Percentiles rank a stretch among this genome's conserved stretches.
These are phyloP conservation scores for Paraphoma sp. DNA, from an alignment of 2,329 filamentous ascomycete genomes.

Conservation along the genomic window DNA sequence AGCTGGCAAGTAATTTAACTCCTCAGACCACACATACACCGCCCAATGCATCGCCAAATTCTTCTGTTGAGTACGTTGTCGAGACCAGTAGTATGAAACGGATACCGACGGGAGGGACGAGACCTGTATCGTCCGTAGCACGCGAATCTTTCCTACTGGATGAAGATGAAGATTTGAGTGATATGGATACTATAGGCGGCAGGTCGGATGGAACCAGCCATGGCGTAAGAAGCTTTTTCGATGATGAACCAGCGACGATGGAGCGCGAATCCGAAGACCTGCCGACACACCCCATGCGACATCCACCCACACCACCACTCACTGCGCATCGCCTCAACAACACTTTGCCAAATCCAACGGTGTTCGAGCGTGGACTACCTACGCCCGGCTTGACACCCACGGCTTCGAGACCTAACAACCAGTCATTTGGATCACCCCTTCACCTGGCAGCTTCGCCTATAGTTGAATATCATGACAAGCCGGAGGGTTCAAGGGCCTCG, in stretches of 20 bases:
- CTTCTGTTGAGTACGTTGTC: slow-evolving; percentile 59
- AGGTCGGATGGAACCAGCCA: slow-evolving; percentile 44
- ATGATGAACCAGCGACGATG: slow-evolving; percentile 51
- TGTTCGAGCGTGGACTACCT: slow-evolving; percentile 44
- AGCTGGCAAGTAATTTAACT: slow-evolving; percentile 22
- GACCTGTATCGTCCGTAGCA: slow-evolving; percentile 42
- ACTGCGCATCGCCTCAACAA: slow-evolving; percentile 44
- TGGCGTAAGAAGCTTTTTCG: slow-evolving; percentile 57
- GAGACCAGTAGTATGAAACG: slow-evolving; percentile 60
- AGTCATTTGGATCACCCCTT: slow-evolving; percentile 25
- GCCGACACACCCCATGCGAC: slow-evolving; percentile 43
- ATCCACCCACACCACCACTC: slow-evolving; percentile 53
- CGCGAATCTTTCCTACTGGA: slow-evolving; percentile 58
- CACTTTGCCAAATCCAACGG: slow-evolving; percentile 30
- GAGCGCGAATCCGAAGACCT: slow-evolving; percentile 39
- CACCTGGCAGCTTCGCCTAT: slow-evolving; percentile 27
- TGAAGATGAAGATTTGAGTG: slow-evolving; percentile 63
- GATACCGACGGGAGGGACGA: slow-evolving; percentile 52
- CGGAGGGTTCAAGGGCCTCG: slow-evolving; percentile 10
- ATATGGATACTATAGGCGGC: slow-evolving; percentile 60
- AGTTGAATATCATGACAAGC: slow-evolving; percentile 29
- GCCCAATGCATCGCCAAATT: slow-evolving; percentile 48
- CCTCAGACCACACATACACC: slow-evolving; percentile 23
- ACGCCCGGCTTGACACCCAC: slow-evolving; percentile 49
- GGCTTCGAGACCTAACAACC: slow-evolving; percentile 30